Conservation (phyloP, 2,329 filamentous ascomycete genomes). For the Colletotrichum plurivorum region DNA sequence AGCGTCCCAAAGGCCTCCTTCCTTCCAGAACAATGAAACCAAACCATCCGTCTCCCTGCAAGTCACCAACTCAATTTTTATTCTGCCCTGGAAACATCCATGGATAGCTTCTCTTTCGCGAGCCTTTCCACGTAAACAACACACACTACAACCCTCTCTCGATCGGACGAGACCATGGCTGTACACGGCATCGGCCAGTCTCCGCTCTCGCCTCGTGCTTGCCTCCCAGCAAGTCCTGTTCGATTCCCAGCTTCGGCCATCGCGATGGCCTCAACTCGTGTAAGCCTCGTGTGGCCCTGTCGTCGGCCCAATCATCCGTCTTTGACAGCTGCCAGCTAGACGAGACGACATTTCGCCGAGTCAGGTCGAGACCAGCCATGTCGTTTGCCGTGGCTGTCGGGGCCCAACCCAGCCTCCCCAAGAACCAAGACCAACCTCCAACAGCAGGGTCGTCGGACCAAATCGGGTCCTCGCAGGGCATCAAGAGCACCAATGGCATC, state of each 20-base stretch:
- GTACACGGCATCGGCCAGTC: background rate
- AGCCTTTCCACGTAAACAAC: conserved; percentile 17
- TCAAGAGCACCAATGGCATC: conserved; percentile 20
- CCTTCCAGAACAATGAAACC: conserved; percentile 26
- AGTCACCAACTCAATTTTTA: conserved; percentile 15
- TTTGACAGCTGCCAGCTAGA: conserved; percentile 1
- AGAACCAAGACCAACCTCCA: conserved; percentile 2
- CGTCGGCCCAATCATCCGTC: background rate
- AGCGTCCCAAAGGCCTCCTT: conserved; percentile 1
- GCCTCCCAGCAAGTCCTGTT: conserved; percentile 1
- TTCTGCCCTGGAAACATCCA: conserved; percentile 30
- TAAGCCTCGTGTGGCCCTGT: conserved; percentile 5
- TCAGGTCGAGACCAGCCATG: conserved; percentile 24
- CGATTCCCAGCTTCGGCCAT: conserved; percentile 13
- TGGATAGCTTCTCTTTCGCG: conserved; percentile 5
- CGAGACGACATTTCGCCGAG: background rate
- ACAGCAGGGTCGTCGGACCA: conserved; percentile 32
- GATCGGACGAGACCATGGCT: conserved; percentile 1
- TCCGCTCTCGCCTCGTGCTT: background rate
- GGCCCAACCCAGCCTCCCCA: conserved; percentile 33
- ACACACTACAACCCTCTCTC: conserved; percentile 8
- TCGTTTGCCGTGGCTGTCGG: conserved; percentile 17
- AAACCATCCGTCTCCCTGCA: conserved; percentile 12
- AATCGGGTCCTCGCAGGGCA: conserved; percentile 30
- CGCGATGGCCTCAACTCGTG: conserved; percentile 29